Evolutionary conservation across 345 rosid species (phyloP).

Genomic region (Eucalyptus tenuipes): DNA sequence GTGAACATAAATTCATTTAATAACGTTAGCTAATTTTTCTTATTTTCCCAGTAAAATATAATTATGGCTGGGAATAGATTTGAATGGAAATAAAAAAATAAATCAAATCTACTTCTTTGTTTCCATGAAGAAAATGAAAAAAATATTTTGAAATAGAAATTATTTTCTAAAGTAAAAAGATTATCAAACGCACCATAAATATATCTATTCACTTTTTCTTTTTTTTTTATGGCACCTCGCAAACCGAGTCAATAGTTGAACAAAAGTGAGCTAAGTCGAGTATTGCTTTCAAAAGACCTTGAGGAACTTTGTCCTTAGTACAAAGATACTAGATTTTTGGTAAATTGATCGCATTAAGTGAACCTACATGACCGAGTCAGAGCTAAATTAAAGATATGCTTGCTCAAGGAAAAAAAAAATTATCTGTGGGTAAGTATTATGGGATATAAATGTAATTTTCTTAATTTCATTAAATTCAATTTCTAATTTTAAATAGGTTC

Average conservation of each 20-base stretch:
- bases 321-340: background rate
- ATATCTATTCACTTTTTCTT: background rate
- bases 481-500: background rate
- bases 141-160: too few species aligned
- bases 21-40: too few species aligned
- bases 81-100: too few species aligned
- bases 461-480: background rate
- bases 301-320: background rate
- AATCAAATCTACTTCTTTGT: too few species aligned
- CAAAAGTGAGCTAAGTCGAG: background rate
- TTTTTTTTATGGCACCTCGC: background rate
- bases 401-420: background rate
- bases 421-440: background rate
- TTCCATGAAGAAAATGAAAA: rapidly evolving
- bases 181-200: too few species aligned
- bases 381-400: background rate
- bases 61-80: background rate
- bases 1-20: too few species aligned
- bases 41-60: too few species aligned
- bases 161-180: too few species aligned
- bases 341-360: background rate
- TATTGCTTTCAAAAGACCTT: background rate
- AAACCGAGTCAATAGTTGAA: background rate
- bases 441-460: background rate
- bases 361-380: rapidly evolving